Evolutionary conservation across 768 basidiomycete species (phyloP).

Genomic region (Pleurotus tuoliensis): DNA sequence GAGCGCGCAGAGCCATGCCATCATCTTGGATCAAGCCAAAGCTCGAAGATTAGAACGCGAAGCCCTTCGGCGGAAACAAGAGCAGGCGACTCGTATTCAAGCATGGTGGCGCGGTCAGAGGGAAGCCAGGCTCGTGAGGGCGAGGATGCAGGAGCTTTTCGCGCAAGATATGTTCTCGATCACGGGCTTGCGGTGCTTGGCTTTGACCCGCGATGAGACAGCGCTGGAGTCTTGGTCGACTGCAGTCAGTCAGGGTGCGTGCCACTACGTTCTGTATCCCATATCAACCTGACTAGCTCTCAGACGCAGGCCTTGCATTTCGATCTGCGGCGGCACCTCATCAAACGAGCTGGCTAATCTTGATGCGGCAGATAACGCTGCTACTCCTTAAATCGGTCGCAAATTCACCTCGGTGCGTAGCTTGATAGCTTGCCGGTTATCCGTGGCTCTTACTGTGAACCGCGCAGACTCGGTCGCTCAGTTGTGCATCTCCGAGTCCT

Average conservation of each 20-base stretch:
- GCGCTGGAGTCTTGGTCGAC: conserved; percentile 45
- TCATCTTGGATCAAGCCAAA: conserved; percentile 62
- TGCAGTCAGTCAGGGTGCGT: conserved; percentile 22
- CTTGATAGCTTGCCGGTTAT: neutral
- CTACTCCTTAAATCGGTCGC: conserved; percentile 53
- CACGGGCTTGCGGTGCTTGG: conserved; percentile 59
- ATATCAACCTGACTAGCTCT: neutral
- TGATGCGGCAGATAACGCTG: conserved; percentile 46
- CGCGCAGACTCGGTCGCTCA: conserved; percentile 36
- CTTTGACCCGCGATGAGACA: conserved; percentile 51
- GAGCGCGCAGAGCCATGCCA: conserved; percentile 43
- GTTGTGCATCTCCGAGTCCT: conserved; percentile 52
- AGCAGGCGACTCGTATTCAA: conserved; percentile 60
- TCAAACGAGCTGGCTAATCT: conserved; percentile 53
- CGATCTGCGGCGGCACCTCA: conserved; percentile 32
- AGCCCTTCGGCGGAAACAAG: conserved; percentile 49
- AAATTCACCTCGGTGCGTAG: conserved; percentile 43
- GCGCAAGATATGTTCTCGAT: conserved; percentile 49
- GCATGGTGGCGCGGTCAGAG: conserved; percentile 61
- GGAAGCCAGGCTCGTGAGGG: conserved; percentile 37
- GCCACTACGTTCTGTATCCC: neutral
- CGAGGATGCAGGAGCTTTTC: conserved; percentile 45
- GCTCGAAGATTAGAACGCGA: conserved; percentile 55
- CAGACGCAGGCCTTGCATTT: conserved; percentile 34
- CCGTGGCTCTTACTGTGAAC: neutral